phyloP scores from a whole-genome alignment of 495 filamentous ascomycete genomes.

The Sordaria brevicollis region DNA sequence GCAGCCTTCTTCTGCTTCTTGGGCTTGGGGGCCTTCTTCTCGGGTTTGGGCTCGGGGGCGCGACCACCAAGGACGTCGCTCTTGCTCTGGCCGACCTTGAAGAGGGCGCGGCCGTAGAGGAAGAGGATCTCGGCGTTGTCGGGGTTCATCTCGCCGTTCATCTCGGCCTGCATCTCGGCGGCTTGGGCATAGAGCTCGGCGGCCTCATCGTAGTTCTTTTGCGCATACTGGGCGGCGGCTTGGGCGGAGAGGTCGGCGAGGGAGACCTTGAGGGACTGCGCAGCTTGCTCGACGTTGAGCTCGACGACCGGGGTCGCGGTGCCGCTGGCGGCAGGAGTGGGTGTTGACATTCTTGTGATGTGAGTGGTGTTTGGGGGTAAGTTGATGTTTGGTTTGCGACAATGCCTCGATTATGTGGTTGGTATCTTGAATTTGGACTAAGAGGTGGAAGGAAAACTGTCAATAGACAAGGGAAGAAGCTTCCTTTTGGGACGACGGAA shows the following conservation, averaged over 20 bases:
- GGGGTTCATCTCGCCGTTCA: constrained; percentile 84
- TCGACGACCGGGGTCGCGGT: constrained; percentile 22
- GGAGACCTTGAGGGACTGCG: constrained; percentile 39
- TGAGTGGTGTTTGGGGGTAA: not conserved
- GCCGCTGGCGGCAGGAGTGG: constrained; percentile 13
- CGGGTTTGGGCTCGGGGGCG: constrained; percentile 45
- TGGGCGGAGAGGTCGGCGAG: constrained; percentile 47
- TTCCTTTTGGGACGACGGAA: not conserved
- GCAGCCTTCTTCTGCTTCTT: constrained; percentile 16
- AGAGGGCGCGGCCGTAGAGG: constrained; percentile 83
- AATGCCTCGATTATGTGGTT: not conserved
- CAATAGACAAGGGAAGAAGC: not conserved
- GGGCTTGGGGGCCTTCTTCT: constrained; percentile 23
- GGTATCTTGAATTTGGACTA: not conserved
- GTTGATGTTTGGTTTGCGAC: not conserved
- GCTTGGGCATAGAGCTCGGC: constrained; percentile 82
- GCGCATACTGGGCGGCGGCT: constrained; percentile 54
- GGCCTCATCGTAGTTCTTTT: constrained; percentile 75
- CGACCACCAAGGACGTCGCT: constrained; percentile 87
- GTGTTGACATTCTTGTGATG: constrained; percentile 16
- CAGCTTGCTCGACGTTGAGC: constrained; percentile 31
- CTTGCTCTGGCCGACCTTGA: constrained; percentile 85
- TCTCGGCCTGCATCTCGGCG: constrained; percentile 76
- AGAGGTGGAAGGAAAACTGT: not conserved
- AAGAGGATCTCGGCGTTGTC: constrained; percentile 90